Percentiles rank a stretch among this genome's conserved stretches.
These are phyloP conservation scores for Globisporangium apiculatum DNA, from an alignment of 352 stramenopile genomes.

Conservation along the genomic window DNA sequence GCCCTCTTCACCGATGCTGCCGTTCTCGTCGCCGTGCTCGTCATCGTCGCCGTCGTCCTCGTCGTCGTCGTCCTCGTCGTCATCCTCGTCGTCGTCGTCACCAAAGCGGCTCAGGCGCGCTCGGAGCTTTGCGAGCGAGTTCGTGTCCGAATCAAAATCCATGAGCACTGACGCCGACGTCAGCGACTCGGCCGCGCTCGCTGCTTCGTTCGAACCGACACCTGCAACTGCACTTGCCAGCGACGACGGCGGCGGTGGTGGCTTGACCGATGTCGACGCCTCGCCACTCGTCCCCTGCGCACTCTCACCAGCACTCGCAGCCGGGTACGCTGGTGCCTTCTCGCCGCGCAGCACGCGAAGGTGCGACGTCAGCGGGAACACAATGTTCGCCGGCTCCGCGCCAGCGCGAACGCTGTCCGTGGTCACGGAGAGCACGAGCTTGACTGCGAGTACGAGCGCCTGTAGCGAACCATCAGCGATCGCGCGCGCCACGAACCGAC, in stretches of 20 bases:
- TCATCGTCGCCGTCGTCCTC: slow-evolving; percentile 45
- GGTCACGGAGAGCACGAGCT: slow-evolving; percentile 52
- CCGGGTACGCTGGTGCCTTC: slow-evolving; percentile 40
- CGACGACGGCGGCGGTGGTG: no score
- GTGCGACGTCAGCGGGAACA: slow-evolving; percentile 56
- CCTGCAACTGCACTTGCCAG: not conserved
- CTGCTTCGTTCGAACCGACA: not conserved
- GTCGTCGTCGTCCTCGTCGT: slow-evolving; percentile 55
- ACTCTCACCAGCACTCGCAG: not conserved
- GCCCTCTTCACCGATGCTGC: slow-evolving; percentile 49
- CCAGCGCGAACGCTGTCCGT: slow-evolving; percentile 11
- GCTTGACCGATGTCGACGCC: not conserved
- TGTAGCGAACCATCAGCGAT: slow-evolving; percentile 75
- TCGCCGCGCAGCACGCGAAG: slow-evolving; percentile 68
- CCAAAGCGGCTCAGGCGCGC: slow-evolving; percentile 63
- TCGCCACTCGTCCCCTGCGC: not conserved
- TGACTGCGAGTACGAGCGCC: slow-evolving; percentile 61
- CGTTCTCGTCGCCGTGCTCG: slow-evolving; percentile 34
- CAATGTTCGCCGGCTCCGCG: slow-evolving; percentile 13
- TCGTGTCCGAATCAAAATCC: slow-evolving; percentile 64
- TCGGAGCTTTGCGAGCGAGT: slow-evolving; percentile 51
- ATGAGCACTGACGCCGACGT: slow-evolving; percentile 20
- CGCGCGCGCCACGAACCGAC: slow-evolving; percentile 66
- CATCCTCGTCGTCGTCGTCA: slow-evolving; percentile 26
- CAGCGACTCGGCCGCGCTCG: not conserved